Evolutionary conservation across 495 filamentous ascomycete genomes (phyloP), one percentile per base, ranked within the genome.

Genomic region (Lepidopterella palustris): DNA sequence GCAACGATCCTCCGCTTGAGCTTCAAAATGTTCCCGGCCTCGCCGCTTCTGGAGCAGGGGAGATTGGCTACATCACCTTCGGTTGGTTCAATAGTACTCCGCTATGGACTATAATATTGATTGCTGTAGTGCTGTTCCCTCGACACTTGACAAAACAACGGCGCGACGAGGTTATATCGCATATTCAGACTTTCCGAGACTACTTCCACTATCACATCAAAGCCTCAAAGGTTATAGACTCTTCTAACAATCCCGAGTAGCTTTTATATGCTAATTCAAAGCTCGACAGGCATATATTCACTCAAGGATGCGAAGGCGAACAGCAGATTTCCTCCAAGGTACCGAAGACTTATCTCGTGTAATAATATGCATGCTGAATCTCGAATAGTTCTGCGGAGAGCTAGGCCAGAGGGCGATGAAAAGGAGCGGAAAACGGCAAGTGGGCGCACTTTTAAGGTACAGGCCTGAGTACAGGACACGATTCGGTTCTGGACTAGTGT

Each of bases 141-240:
- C 83, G 93, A 59, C 93, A 99, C 72, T 78, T 99, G 57, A 95
- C 91, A 4, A 83, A 81, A 2, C 90, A 96, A 73, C 82, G 89
- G 68, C 85, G 93, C 74, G 86, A 89, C 48, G 92, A 97, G 59
- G 92, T 89, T 71, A 97, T 99, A 66, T 96, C 90, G 35, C 93
- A 99, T 69, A 96, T 99, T 65, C 95, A 99, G 76, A 99, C 92
- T 18, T 99, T 99, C 88, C 88, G 93, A 59, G 95, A 97, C 68
- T 97, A 99, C 73, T 99, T 99, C 80, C 93, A 99, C 73, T 99
- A 99, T 73, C 93, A 99, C 75, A 99, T 99, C 78, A 99, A 99
- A 76, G 93, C 93, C 26, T 95, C 92, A 48, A 97, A 96, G 79
- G 86, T 87, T 72, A 57, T 76, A 42, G 3, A 18, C 3, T 42